Evolutionary conservation across 2,329 filamentous ascomycete genomes (phyloP).

Genomic region (Alternaria ventricosa): DNA sequence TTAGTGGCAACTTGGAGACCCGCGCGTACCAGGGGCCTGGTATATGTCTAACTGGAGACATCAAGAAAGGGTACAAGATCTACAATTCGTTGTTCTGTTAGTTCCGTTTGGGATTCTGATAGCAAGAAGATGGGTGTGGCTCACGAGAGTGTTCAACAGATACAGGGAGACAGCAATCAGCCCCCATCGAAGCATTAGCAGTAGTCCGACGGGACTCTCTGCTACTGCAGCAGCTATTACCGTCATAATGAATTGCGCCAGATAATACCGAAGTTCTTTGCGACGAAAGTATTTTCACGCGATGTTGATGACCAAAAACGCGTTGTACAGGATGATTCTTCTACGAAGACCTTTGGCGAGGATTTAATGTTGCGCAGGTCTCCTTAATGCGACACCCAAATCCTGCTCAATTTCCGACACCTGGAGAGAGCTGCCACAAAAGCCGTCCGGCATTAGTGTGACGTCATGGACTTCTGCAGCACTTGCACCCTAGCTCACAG

Average conservation of each 20-base stretch:
- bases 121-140: background rate
- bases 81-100: background rate
- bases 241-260: background rate
- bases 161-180: background rate
- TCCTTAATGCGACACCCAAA: background rate
- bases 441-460: background rate
- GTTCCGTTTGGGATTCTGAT: background rate
- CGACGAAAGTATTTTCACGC: background rate
- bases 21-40: conserved; percentile 9
- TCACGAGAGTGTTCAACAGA: background rate
- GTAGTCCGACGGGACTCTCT: background rate
- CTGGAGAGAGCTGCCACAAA: background rate
- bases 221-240: background rate
- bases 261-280: background rate
- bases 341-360: background rate
- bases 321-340: background rate
- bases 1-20: conserved; percentile 4
- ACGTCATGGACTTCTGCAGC: background rate
- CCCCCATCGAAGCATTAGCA: background rate
- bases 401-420: background rate
- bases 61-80: conserved; percentile 4
- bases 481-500: background rate
- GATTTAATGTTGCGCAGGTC: background rate
- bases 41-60: conserved; percentile 9
- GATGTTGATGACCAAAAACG: background rate